These are phyloP conservation scores for Flaveria sonorensis DNA, from an alignment of 129 eudicot genomes.

Conservation along the genomic window DNA sequence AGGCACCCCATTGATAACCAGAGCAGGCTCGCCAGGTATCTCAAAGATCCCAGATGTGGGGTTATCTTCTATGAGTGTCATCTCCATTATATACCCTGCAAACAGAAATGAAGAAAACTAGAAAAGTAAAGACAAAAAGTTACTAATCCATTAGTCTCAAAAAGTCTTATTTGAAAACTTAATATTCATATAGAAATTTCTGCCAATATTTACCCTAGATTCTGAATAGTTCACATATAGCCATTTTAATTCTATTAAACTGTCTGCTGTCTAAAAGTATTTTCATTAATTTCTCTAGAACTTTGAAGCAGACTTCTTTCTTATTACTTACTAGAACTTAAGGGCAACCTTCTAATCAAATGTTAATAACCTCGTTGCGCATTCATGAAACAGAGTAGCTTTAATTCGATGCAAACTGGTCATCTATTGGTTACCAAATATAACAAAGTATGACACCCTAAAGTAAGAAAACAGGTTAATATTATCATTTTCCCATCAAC, in stretches of 20 bases:
- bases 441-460: not conserved
- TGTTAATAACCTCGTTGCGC: not conserved
- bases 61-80: constrained; percentile 34
- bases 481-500: not conserved
- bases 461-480: not conserved
- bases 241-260: not conserved
- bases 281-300: too few species aligned
- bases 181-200: not conserved
- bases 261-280: not conserved
- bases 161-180: not conserved
- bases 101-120: not conserved
- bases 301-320: too few species aligned
- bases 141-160: not conserved
- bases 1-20: constrained; percentile 71
- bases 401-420: not conserved
- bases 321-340: too few species aligned
- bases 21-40: constrained; percentile 70
- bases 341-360: too few species aligned
- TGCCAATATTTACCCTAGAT: not conserved
- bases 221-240: not conserved
- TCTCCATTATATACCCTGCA: constrained; percentile 41
- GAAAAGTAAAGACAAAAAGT: not conserved
- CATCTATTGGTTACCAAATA: not conserved
- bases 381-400: not conserved
- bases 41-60: constrained; percentile 47